Conservation (phyloP, 1,284 basidiomycete genomes). For the Omphalotus olearius region DNA sequence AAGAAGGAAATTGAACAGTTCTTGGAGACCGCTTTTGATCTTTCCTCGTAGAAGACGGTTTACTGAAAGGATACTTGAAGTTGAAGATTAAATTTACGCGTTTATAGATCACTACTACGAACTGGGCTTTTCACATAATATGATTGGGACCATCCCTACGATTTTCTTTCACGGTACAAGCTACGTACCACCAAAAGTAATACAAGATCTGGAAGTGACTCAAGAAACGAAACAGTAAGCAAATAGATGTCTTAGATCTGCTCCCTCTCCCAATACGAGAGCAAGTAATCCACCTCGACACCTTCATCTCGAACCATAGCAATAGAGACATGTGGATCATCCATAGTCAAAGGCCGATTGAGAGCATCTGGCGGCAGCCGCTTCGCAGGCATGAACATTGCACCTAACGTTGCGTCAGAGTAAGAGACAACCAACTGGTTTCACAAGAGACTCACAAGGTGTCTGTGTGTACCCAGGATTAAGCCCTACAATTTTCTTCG, state of each 20-base stretch:
- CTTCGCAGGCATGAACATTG: not conserved
- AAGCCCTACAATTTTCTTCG: not conserved
- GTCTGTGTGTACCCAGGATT: not conserved
- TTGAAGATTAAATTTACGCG: too few relatives aligned
- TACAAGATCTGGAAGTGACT: too few relatives aligned
- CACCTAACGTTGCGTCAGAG: not conserved
- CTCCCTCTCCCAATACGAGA: not conserved
- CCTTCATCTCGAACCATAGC: not conserved
- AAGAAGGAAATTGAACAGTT: constrained; percentile 84
- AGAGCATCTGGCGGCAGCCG: not conserved
- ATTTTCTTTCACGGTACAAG: too few relatives aligned
- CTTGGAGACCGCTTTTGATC: constrained; percentile 53
- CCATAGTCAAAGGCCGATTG: not conserved
- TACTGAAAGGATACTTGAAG: too few relatives aligned
- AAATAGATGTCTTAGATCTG: too few relatives aligned
- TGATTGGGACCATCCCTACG: too few relatives aligned
- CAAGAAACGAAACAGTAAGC: too few relatives aligned
- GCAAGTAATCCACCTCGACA: not conserved
- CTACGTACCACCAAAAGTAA: too few relatives aligned
- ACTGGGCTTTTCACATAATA: too few relatives aligned
- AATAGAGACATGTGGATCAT: not conserved
- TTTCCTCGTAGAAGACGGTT: constrained; percentile 14
- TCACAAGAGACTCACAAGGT: not conserved
- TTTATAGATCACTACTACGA: too few relatives aligned
- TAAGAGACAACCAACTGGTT: too few relatives aligned